Conservation (phyloP, 2,329 filamentous ascomycete genomes). For the Akanthomyces dipterigenus region DNA sequence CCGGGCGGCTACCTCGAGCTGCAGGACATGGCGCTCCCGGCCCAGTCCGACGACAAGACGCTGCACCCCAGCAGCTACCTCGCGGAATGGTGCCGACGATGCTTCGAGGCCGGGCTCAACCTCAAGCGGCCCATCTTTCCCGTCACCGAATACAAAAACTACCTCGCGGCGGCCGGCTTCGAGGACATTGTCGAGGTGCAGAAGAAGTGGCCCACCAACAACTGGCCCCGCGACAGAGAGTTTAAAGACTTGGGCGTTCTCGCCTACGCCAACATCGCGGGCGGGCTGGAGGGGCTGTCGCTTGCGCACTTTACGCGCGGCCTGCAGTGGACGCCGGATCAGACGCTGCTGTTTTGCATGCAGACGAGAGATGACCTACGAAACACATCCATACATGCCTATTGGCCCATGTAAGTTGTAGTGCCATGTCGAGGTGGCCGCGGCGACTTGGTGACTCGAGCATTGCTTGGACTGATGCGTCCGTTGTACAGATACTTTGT, state of each 20-base stretch:
- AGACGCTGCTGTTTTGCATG: constrained; percentile 27
- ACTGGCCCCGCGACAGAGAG: constrained; percentile 33
- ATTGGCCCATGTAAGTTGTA: constrained; percentile 31
- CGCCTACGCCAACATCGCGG: constrained; percentile 26
- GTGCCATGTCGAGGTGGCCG: not conserved
- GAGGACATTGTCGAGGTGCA: constrained; percentile 40
- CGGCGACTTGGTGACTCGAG: not conserved
- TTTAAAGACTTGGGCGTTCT: constrained; percentile 14
- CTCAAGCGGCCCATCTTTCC: constrained; percentile 26
- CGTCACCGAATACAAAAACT: constrained; percentile 24
- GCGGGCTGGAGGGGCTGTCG: constrained; percentile 29
- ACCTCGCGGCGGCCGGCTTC: constrained; percentile 47
- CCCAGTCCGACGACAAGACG: constrained; percentile 36
- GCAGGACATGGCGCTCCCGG: constrained; percentile 34
- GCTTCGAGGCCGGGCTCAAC: constrained; percentile 24
- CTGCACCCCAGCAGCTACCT: constrained; percentile 23
- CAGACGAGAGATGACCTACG: constrained; percentile 28
- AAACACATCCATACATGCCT: constrained; percentile 29
- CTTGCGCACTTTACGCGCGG: constrained; percentile 31
- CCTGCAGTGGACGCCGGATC: constrained; percentile 27
- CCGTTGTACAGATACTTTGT: not conserved
- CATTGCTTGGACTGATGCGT: not conserved
- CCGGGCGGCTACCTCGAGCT: constrained; percentile 40
- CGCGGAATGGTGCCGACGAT: constrained; percentile 21
- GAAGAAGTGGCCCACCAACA: constrained; percentile 43